Conservation (phyloP, 2,329 filamentous ascomycete species). For the Trichoderma aggressivum region DNA sequence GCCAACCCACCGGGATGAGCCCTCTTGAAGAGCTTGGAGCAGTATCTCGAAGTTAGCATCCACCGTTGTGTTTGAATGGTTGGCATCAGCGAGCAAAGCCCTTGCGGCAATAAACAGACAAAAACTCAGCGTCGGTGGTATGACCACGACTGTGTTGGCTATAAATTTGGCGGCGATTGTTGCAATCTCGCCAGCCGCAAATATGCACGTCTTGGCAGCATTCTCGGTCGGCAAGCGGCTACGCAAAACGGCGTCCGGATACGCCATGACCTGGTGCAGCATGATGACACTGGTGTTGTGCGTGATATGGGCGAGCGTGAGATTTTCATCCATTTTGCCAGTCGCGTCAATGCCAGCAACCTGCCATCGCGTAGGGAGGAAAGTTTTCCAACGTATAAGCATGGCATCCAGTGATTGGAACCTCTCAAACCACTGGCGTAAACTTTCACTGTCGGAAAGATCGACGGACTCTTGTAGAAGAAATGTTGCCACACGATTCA, state of each 20-base stretch:
- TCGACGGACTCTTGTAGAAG: conserved; percentile 42
- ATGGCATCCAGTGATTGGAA: conserved; percentile 45
- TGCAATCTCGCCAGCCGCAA: conserved; percentile 17
- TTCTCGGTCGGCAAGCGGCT: conserved; percentile 15
- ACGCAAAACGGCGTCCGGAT: conserved; percentile 19
- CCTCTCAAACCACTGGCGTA: conserved; percentile 41
- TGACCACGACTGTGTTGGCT: conserved; percentile 2
- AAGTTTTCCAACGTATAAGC: conserved; percentile 45
- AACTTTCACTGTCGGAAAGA: conserved; percentile 33
- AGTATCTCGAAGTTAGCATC: conserved; percentile 14
- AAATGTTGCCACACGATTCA: conserved; percentile 41
- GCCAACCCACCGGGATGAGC: conserved; percentile 7
- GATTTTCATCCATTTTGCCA: conserved; percentile 43
- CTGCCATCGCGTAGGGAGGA: conserved; percentile 42
- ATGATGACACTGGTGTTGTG: conserved; percentile 28
- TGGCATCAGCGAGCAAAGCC: conserved; percentile 18
- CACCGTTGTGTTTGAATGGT: conserved; percentile 8
- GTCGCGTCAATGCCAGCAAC: conserved; percentile 36
- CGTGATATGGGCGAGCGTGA: conserved; percentile 27
- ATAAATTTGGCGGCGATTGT: conserved; percentile 19
- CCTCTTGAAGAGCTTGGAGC: conserved; percentile 8
- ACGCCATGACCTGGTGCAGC: conserved; percentile 25
- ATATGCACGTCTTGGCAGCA: conserved; percentile 16
- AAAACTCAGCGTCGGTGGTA: conserved; percentile 7
- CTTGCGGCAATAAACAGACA: conserved; percentile 19